Conservation (phyloP, 2,329 filamentous ascomycete species). For the Ophiocordyceps camponoti-floridani region DNA sequence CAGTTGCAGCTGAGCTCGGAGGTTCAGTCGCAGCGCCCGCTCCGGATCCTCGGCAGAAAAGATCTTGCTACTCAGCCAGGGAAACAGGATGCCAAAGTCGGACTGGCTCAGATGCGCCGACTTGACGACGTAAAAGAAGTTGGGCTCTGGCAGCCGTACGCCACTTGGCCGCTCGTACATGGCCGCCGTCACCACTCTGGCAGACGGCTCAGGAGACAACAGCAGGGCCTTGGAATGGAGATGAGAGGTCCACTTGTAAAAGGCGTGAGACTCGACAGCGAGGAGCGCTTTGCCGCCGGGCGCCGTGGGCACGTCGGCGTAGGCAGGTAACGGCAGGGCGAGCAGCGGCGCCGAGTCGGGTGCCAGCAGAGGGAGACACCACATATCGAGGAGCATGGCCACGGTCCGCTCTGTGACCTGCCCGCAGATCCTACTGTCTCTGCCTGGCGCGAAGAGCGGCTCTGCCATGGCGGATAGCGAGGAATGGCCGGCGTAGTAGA, state of each 20-base stretch:
- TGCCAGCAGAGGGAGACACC: conserved; percentile 55
- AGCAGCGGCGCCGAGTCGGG: conserved; percentile 45
- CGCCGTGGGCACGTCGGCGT: conserved; percentile 30
- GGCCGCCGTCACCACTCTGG: conserved; percentile 20
- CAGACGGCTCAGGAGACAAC: conserved; percentile 37
- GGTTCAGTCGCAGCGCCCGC: conserved; percentile 38
- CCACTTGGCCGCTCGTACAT: conserved; percentile 24
- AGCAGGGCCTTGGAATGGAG: conserved; percentile 49
- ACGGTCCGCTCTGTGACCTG: conserved; percentile 54
- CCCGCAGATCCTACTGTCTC: conserved; percentile 33
- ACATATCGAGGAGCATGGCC: conserved; percentile 59
- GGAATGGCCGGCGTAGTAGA: conserved; percentile 43
- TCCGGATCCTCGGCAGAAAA: conserved; percentile 40
- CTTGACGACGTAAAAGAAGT: conserved; percentile 55
- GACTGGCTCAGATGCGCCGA: conserved; percentile 72
- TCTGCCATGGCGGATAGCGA: conserved; percentile 27
- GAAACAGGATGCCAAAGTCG: conserved; percentile 71
- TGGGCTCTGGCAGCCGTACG: conserved; percentile 30
- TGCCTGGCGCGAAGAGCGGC: conserved; percentile 42
- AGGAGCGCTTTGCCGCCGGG: conserved; percentile 43
- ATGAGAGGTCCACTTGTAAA: conserved; percentile 62
- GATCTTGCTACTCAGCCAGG: conserved; percentile 43
- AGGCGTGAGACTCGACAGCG: conserved; percentile 57
- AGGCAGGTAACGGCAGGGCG: conserved; percentile 56
- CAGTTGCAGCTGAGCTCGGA: conserved; percentile 38